Base-by-base conservation (phyloP, 371 early-diverging fungal species). In the Mucor piriformis region DNA sequence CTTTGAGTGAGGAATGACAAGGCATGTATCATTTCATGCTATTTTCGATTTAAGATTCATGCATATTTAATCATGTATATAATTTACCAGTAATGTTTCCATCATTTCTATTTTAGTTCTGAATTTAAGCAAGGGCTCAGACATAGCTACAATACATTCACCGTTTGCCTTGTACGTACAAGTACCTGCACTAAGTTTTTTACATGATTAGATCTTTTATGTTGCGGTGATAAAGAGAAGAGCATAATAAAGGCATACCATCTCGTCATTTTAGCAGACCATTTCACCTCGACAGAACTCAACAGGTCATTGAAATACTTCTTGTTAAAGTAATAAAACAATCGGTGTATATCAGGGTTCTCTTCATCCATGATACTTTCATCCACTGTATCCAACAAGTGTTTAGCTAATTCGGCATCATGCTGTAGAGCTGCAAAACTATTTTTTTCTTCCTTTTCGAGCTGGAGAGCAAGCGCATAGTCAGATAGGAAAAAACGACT, bases 81-180 rank as follows among this genome's bases (percentile, higher is more conserved):
- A n/a, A 29, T 21, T 48, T 66, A 64, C 66, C 42, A 87, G 54
- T 2, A 85, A 61, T 4, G 83, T 83, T 10, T 84, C 73, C 37
- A 86, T 69, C 62, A 80, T 68, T 48, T 87, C 87, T 6, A 59
- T 60, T 24, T 77, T 72, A 5, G 90, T 65, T 32, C 89, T 76
- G 70, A 83, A 85, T 61, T 88, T 87, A 33, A 90, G 79, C 0
- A 90, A 53, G 23, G 90, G 88, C 49, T 87, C 86, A 13, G 82
- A 82, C 13, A 90, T 59, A 15, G 82, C 67, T 12, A 90, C 79
- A 3, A 72, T 74, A 64, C 83, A 82, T 24, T 74, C 75, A 0
- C 79, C 75, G 0, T 67, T 73, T 0, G 13, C 29, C 38, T 72
- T 69, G 54, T 78, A 81, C 1, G 65, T 43, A 49, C 81, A 85